Evolutionary conservation across 768 basidiomycete species (phyloP).

Genomic region (Hemileccinum rubropunctum): DNA sequence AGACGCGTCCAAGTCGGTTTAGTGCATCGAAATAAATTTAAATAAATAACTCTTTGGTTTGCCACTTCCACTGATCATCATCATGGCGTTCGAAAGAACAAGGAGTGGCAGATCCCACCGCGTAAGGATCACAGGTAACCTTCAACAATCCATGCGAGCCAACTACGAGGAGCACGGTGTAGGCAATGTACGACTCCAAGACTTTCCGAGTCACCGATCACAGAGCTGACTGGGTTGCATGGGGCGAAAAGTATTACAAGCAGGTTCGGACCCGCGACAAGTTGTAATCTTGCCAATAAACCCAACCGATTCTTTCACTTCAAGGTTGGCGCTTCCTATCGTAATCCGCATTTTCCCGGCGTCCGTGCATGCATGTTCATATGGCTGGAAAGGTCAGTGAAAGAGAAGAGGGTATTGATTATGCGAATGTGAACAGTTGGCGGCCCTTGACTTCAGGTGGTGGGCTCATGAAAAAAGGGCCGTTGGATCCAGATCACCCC

Average conservation of each 20-base stretch:
- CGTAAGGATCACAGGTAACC: slow-evolving; percentile 21
- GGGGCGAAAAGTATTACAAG: slow-evolving; percentile 25
- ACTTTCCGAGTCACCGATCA: neutral
- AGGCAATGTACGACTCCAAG: slow-evolving; percentile 43
- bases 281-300: neutral
- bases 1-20: neutral
- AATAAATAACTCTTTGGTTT: neutral
- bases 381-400: slow-evolving; percentile 49
- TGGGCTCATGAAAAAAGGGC: slow-evolving; percentile 18
- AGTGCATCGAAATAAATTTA: neutral
- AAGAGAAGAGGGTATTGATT: neutral
- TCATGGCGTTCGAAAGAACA: slow-evolving; percentile 8
- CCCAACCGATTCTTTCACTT: neutral
- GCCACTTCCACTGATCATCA: neutral
- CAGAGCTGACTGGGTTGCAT: slow-evolving; percentile 3
- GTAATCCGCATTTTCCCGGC: slow-evolving; percentile 72
- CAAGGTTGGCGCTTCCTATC: slow-evolving; percentile 62
- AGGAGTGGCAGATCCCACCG: slow-evolving; percentile 24
- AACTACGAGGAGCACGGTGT: slow-evolving; percentile 57
- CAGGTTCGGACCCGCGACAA: slow-evolving; percentile 17
- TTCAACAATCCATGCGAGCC: slow-evolving; percentile 44
- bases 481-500: slow-evolving; percentile 13
- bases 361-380: slow-evolving; percentile 52
- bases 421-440: neutral
- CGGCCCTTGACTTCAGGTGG: slow-evolving; percentile 22